Evolutionary conservation across 257 asterid genomes (phyloP).

Genomic region (Coffea canephora): DNA sequence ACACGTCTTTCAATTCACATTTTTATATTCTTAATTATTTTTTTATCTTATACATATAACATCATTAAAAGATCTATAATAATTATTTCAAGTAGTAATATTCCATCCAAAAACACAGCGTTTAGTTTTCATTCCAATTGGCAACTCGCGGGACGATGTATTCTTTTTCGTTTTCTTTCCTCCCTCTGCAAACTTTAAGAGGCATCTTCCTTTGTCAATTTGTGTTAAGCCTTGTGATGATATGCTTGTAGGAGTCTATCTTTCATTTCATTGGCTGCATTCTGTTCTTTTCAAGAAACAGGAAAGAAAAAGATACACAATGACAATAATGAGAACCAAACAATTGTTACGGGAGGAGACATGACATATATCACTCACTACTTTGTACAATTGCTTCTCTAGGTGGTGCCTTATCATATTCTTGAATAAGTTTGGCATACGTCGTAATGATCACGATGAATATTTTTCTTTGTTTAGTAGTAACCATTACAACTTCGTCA

Average conservation of each 20-base stretch:
- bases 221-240: neutral
- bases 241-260: neutral
- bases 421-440: neutral
- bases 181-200: too few relatives aligned
- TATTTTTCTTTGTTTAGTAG: neutral
- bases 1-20: too few relatives aligned
- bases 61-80: too few relatives aligned
- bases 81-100: too few relatives aligned
- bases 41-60: too few relatives aligned
- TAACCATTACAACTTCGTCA: neutral
- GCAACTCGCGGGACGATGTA: neutral
- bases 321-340: too few relatives aligned
- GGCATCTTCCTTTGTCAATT: neutral
- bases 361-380: neutral
- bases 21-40: too few relatives aligned
- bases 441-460: neutral
- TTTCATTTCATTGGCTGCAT: neutral
- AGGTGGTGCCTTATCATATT: neutral
- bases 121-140: neutral
- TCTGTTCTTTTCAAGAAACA: neutral
- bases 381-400: neutral
- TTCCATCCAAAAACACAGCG: too few relatives aligned
- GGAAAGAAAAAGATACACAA: neutral
- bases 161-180: neutral
- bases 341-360: too few relatives aligned